Base-by-base conservation (phyloP, 2,329 filamentous ascomycete species). In the Atkinsonella hypoxylon region DNA sequence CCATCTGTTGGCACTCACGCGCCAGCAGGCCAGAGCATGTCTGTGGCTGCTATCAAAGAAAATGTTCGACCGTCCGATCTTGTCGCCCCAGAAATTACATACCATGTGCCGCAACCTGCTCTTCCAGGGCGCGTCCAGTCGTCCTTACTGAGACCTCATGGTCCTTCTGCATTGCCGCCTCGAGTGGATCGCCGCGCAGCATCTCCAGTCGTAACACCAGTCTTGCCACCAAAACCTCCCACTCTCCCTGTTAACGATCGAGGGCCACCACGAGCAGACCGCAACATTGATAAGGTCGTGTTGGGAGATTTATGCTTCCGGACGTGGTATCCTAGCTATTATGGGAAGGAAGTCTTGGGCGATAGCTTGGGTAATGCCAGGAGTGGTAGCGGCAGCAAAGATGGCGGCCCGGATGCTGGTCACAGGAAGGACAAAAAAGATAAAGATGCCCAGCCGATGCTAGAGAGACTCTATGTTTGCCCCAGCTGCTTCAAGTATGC, bases 401-500 rank as follows among this genome's bases (percentile, higher is more conserved):
- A 56, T 0, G 62, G 62, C 2, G 59, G 53, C 55, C 61, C 62
- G 26, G 65, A 67, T 11, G 30, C 54, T 34, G 34, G 55, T 20
- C 58, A 57, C 26, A 64, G 63, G 52, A 56, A 54, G 10, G 62
- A 62, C 6, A 64, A 65, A 48, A 64, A 59, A 51, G 65, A 66
- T 17, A 65, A 64, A 15, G 65, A 70, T 52, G 50, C 62, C 39
- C 51, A 62, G 13, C 69, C 70, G 1, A 70, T 80, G 59, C 75
- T 88, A 15, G 80, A 84, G 56, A 71, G 82, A 51, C 71, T 97
- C 8, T 94, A 90, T 59, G 86, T 97, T 34, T 98, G 93, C 63
- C 85, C 87, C 34, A 85, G 81, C 74, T 98, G 93, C 71, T 97
- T 97, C 74, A 91, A 90, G 63, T 98, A 98, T 67, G 85, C 85